A percentile compares a stretch with the other conserved stretches of the same genome.
Evolutionary conservation across 2,329 filamentous ascomycete genomes (phyloP).

Genomic region (Colletotrichum zoysiae): DNA sequence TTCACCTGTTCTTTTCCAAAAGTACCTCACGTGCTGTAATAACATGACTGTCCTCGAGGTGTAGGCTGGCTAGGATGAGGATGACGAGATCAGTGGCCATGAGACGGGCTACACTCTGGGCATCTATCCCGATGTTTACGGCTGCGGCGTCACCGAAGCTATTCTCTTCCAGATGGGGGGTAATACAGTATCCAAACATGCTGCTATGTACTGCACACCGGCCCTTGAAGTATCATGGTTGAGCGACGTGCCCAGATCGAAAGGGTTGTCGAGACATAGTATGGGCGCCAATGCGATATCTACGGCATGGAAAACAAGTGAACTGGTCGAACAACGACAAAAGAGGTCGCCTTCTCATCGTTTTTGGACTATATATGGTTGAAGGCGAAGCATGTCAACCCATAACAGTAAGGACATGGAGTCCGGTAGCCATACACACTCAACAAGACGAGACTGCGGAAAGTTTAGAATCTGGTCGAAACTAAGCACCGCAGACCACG

Average conservation of each 20-base stretch:
- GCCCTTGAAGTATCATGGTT: not conserved
- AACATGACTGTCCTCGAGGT: too few species aligned
- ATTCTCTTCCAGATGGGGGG: too few species aligned
- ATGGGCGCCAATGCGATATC: not conserved
- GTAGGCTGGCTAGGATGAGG: too few species aligned
- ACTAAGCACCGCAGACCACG: not conserved
- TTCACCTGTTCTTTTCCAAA: not conserved
- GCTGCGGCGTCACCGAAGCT: too few species aligned
- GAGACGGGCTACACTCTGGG: too few species aligned
- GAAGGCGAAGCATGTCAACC: not conserved
- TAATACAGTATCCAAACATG: too few species aligned
- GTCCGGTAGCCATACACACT: not conserved
- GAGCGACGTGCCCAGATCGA: too few species aligned
- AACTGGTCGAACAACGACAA: not conserved
- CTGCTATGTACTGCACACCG: too few species aligned
- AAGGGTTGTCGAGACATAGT: not conserved
- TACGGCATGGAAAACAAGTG: not conserved
- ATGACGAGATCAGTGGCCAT: too few species aligned
- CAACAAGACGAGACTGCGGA: not conserved
- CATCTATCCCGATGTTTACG: too few species aligned
- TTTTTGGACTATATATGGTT: not conserved
- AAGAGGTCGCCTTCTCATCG: not conserved
- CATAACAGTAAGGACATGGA: not conserved
- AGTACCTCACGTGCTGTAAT: too few species aligned
- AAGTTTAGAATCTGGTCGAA: not conserved